Conservation (phyloP, 2,329 filamentous ascomycete species). For the Colletotrichum tanaceti region DNA sequence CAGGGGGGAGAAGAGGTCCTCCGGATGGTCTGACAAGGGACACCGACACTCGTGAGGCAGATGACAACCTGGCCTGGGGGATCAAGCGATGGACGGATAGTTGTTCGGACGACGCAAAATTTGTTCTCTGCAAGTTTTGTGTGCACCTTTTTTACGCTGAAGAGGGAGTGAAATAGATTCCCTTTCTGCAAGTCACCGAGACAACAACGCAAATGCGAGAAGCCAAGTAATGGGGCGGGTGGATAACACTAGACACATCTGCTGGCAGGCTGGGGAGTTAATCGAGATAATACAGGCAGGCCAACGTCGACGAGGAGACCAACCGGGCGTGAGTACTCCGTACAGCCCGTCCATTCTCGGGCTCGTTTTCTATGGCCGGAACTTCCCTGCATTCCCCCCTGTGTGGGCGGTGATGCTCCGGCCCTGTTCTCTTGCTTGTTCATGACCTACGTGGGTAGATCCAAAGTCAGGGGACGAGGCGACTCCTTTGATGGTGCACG, state of each 20-base stretch:
- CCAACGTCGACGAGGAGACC: conserved; percentile 5
- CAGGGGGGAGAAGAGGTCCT: conserved; percentile 3
- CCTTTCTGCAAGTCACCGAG: background rate
- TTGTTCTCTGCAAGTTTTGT: background rate
- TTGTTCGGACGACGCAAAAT: conserved; percentile 35
- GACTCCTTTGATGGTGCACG: background rate
- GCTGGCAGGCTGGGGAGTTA: too few relatives aligned
- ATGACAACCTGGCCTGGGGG: conserved; percentile 2
- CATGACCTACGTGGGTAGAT: background rate
- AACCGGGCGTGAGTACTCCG: background rate
- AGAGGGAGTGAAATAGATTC: background rate
- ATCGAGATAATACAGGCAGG: background rate
- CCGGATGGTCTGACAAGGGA: conserved; percentile 14
- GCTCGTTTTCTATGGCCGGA: background rate
- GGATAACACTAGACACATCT: background rate
- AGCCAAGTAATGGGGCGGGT: background rate
- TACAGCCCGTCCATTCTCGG: conserved; percentile 5
- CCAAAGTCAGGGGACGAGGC: background rate
- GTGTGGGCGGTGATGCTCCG: background rate
- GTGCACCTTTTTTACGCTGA: background rate
- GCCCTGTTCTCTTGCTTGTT: background rate
- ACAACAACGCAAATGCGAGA: background rate
- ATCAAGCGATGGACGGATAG: conserved; percentile 4
- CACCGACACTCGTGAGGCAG: conserved; percentile 7
- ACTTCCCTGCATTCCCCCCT: background rate